Evolutionary conservation across 2,329 filamentous ascomycete genomes (phyloP).

Genomic region (Drechslerella coelobrocha): DNA sequence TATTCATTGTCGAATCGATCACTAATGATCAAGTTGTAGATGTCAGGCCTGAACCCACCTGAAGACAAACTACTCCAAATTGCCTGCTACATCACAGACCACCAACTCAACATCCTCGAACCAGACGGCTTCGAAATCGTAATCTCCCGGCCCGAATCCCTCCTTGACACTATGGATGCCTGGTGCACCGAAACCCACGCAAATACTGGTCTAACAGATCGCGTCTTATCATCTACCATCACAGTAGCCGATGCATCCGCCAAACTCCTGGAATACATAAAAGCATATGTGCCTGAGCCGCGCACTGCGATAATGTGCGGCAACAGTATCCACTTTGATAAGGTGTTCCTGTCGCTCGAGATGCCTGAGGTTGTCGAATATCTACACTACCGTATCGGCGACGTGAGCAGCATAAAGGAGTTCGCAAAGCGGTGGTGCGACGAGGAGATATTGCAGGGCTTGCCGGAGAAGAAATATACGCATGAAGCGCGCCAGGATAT

Average conservation of each 20-base stretch:
- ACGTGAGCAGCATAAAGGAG: conserved; percentile 93
- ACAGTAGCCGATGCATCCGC: conserved; percentile 75
- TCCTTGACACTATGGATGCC: conserved; percentile 79
- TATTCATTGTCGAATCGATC: too few species aligned
- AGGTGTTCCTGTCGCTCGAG: conserved; percentile 74
- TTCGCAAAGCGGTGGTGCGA: conserved; percentile 81
- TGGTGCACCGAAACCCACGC: conserved; percentile 88
- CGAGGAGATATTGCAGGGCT: conserved; percentile 66
- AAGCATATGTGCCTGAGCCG: conserved; percentile 71
- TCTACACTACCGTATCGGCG: conserved; percentile 87
- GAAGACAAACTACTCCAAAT: conserved; percentile 88
- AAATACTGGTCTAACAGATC: conserved; percentile 78
- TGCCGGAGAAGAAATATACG: conserved; percentile 74
- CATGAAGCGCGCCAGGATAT: conserved; percentile 91
- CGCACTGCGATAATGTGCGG: conserved; percentile 79
- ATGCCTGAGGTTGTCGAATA: conserved; percentile 76
- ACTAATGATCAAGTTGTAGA: conserved; percentile 64
- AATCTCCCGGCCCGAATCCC: conserved; percentile 73
- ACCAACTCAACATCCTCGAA: conserved; percentile 77
- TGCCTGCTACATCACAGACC: conserved; percentile 87
- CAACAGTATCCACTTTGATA: conserved; percentile 91
- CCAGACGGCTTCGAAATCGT: conserved; percentile 78
- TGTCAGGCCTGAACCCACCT: conserved; percentile 84
- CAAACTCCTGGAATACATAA: conserved; percentile 78
- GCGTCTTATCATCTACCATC: conserved; percentile 74